Percentiles rank a stretch among this genome's conserved stretches.
Evolutionary conservation across 352 stramenopile species (phyloP).

Genomic region (Aphanomyces euteiches): DNA sequence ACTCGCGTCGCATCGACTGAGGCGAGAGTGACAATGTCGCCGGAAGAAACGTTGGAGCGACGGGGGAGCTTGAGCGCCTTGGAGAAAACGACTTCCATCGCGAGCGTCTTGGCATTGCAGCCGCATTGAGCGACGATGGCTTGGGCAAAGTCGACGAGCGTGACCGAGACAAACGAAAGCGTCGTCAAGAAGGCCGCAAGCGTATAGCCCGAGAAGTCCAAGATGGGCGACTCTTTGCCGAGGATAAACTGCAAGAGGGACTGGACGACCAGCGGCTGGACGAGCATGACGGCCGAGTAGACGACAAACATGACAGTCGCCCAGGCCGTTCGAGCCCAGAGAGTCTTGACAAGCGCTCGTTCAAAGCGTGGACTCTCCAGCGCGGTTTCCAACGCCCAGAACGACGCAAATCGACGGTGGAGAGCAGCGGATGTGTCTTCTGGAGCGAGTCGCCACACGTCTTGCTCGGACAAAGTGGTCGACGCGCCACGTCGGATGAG

Average conservation of each 20-base stretch:
- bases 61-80: constrained; percentile 48
- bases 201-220: constrained; percentile 46
- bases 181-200: constrained; percentile 40
- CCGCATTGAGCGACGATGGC: constrained; percentile 44
- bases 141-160: constrained; percentile 44
- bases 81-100: constrained; percentile 53
- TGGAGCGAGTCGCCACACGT: constrained; percentile 45
- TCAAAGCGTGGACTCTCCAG: constrained; percentile 36
- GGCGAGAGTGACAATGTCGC: constrained; percentile 51
- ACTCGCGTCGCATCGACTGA: constrained; percentile 50
- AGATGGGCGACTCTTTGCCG: constrained; percentile 32
- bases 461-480: constrained; percentile 36
- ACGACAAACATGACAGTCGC: constrained; percentile 38
- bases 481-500: constrained; percentile 41
- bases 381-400: constrained; percentile 35
- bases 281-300: constrained; percentile 40
- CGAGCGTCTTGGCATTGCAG: constrained; percentile 47
- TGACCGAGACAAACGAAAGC: constrained; percentile 42
- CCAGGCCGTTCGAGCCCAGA: constrained; percentile 38
- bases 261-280: constrained; percentile 51
- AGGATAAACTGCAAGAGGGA: constrained; percentile 30
- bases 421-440: constrained; percentile 41
- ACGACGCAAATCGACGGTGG: constrained; percentile 41
- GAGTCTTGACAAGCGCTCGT: constrained; percentile 43
- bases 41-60: constrained; percentile 46